Conservation (phyloP, 352 stramenopile species). For the Vaucheria bursata region DNA sequence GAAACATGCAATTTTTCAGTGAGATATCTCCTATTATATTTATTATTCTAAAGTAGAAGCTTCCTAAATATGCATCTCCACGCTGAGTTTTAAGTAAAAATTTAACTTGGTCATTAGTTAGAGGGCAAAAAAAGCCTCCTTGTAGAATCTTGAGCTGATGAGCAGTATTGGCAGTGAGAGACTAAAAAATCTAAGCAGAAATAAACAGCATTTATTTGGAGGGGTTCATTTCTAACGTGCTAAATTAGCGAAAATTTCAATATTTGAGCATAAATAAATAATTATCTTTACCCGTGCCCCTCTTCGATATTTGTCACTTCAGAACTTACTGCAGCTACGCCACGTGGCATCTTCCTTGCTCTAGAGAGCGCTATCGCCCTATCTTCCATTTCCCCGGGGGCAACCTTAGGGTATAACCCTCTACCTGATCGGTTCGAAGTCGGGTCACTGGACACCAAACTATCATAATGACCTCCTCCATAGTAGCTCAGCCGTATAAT, state of each 20-base stretch:
- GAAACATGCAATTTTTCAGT: no score
- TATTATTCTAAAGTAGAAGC: no score
- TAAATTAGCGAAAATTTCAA: background rate
- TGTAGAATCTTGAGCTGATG: no score
- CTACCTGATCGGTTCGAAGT: background rate
- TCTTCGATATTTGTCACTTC: background rate
- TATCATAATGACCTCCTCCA: slow-evolving; percentile 79
- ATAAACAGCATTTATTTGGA: slow-evolving; percentile 21
- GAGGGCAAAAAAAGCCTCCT: no score
- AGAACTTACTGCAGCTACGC: background rate
- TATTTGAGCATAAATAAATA: slow-evolving; percentile 2
- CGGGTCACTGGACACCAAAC: slow-evolving; percentile 54
- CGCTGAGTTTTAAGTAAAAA: no score
- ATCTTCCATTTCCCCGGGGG: slow-evolving; percentile 23
- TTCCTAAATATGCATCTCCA: no score
- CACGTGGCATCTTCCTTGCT: slow-evolving; percentile 12
- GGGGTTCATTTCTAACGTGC: slow-evolving; percentile 8
- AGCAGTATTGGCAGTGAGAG: background rate
- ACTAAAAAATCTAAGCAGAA: slow-evolving; percentile 8
- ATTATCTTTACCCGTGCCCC: background rate
- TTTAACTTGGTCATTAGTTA: no score
- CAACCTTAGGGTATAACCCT: slow-evolving; percentile 1
- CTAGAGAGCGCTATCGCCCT: slow-evolving; percentile 20
- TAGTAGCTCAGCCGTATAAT: slow-evolving; percentile 71
- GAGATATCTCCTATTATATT: no score